Base-by-base conservation (phyloP, 2,329 filamentous ascomycete genomes). In the Mariannaea sp. region DNA sequence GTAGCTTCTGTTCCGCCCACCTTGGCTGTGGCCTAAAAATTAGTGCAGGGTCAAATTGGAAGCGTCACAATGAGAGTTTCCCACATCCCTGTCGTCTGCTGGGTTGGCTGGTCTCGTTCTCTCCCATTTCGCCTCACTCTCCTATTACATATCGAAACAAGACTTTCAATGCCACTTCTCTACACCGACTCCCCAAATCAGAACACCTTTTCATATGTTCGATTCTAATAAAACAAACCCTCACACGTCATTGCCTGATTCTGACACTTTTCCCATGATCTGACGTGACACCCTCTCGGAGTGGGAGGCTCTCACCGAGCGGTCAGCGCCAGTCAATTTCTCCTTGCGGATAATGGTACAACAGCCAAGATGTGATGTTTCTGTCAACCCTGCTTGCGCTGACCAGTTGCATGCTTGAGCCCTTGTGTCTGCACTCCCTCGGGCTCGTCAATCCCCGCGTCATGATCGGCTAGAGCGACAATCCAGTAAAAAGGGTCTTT, bases 381-480 rank as follows among this genome's bases (percentile, higher is more conserved):
- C 33, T 35, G 30, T 33, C 35, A 39, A 19, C 44, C 32, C 47
- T 43, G 29, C 22, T 44, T 39, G 38, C 13, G 8, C 32, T 49
- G 47, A 46, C 38, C 26, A 29, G 16, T 20, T 16, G 36, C 32
- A 47, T 47, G 41, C 27, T 39, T 30, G 32, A 38, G 40, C 53
- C 48, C 53, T 45, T 49, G 52, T 58, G 48, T 54, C 59, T 56
- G 40, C 49, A 40, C 46, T 40, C 33, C 48, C 19, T 7, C 12
- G 19, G 43, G 47, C 44, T 58, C 60, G 46, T 22, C 19, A 26
- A 42, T 42, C 48, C 41, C 43, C 53, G 53, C 56, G 51, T 36
- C 48, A 36, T 52, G 57, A 63, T 59, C 45, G 57, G 59, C 57
- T 65, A 56, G 53, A 49, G 61, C 59, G 61, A 63, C 58, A 59